Evolutionary conservation across 2,329 filamentous ascomycete genomes (phyloP).

Genomic region (Alternaria ethzedia): DNA sequence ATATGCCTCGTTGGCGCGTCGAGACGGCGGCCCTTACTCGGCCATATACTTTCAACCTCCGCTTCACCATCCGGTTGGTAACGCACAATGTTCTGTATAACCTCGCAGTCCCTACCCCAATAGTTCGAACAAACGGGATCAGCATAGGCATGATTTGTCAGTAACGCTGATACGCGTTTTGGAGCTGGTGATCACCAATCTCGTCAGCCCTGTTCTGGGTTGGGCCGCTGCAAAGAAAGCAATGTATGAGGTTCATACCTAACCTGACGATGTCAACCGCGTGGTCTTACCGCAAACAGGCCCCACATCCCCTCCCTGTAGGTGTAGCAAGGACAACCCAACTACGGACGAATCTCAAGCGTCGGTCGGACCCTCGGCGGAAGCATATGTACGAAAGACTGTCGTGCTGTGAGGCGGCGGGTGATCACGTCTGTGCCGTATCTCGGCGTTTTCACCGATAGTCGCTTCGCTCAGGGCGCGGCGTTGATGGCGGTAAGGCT

Average conservation of each 20-base stretch:
- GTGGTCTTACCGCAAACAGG: neutral
- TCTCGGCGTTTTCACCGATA: neutral
- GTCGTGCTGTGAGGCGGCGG: neutral
- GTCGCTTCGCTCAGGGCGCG: neutral
- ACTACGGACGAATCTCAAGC: neutral
- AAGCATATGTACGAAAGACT: neutral
- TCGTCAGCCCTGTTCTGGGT: neutral
- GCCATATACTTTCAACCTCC: neutral
- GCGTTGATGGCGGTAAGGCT: neutral
- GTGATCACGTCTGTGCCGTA: neutral
- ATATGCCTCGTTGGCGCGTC: neutral
- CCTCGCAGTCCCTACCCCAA: neutral
- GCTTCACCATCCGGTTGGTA: neutral
- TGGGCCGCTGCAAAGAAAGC: neutral
- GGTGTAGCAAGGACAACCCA: neutral
- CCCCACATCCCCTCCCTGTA: neutral
- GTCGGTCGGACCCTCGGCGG: neutral
- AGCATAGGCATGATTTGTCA: neutral
- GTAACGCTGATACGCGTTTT: neutral
- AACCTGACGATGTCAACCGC: neutral
- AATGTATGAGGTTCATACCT: neutral
- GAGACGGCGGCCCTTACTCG: constrained; percentile 1
- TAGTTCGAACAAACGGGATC: neutral
- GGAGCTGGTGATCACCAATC: neutral
- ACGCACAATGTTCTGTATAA: neutral